Evolutionary conservation across 257 asterid genomes (phyloP).

Genomic region (Solanum microdontum): DNA sequence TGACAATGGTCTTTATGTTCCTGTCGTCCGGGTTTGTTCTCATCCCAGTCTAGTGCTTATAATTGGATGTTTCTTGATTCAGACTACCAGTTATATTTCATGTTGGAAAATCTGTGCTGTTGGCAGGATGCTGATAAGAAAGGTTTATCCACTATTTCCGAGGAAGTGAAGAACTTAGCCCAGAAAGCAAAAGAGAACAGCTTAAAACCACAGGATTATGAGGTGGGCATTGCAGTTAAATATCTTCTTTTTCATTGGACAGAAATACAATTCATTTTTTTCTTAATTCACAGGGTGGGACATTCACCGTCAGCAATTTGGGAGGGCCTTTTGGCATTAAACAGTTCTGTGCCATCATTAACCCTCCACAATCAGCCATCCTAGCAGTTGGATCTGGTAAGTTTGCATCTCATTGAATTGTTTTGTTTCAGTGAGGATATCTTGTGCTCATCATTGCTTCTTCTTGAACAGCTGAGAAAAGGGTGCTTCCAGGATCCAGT

Average conservation of each 20-base stretch:
- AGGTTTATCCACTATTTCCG: conserved; percentile 70
- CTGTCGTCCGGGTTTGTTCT: conserved; percentile 61
- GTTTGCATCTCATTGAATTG: conserved; percentile 1
- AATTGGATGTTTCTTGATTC: not conserved
- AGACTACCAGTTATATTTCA: not conserved
- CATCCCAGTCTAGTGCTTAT: not conserved
- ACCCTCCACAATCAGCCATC: conserved; percentile 95
- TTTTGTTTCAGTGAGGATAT: not conserved
- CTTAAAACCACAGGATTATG: conserved; percentile 89
- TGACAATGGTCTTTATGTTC: conserved; percentile 81
- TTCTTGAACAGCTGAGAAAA: conserved; percentile 67
- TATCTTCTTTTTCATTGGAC: not conserved
- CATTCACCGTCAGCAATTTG: conserved; percentile 81
- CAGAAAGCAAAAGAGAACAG: conserved; percentile 80
- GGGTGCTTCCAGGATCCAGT: conserved; percentile 68
- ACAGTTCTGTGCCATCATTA: conserved; percentile 94
- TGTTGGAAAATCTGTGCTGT: conserved; percentile 1
- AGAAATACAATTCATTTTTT: not conserved
- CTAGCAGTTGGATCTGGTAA: conserved; percentile 92
- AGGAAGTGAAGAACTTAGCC: conserved; percentile 79
- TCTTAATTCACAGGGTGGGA: conserved; percentile 64
- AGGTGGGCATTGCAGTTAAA: conserved; percentile 29
- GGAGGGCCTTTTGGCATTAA: conserved; percentile 98
- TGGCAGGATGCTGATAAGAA: conserved; percentile 96
- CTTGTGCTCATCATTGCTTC: not conserved